phyloP scores from a whole-genome alignment of 768 basidiomycete genomes.

The Leccinum fibrillosum region DNA sequence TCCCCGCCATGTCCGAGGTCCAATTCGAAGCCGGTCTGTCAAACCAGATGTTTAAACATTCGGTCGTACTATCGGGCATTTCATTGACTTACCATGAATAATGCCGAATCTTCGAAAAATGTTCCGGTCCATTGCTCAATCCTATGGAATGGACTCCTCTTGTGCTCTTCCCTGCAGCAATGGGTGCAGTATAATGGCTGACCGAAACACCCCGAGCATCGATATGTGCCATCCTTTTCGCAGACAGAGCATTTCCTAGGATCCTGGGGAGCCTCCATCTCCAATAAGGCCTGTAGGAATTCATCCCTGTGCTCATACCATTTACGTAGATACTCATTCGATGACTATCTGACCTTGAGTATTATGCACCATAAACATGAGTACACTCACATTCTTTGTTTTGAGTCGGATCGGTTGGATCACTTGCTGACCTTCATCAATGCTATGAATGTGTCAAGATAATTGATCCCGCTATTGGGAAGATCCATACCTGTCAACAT shows the following conservation, averaged over 20 bases:
- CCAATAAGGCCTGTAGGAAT: background rate
- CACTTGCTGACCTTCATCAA: too few species aligned
- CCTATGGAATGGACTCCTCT: background rate
- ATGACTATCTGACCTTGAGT: background rate
- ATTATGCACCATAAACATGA: too few species aligned
- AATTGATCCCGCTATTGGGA: too few species aligned
- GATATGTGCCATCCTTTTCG: background rate
- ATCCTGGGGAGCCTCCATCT: background rate
- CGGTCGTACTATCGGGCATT: background rate
- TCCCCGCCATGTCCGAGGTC: background rate
- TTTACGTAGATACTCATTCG: background rate
- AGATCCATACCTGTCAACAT: too few species aligned
- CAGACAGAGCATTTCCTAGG: background rate
- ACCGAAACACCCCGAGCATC: background rate
- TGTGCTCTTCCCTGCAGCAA: background rate
- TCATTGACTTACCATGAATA: background rate
- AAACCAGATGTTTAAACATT: background rate
- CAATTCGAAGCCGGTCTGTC: background rate
- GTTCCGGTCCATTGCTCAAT: background rate
- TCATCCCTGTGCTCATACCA: background rate
- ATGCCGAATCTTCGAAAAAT: background rate
- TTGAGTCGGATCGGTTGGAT: too few species aligned
- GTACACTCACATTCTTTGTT: too few species aligned
- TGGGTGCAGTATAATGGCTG: background rate
- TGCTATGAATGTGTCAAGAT: too few species aligned